Conservation (phyloP, 75 land plant species). For the Cupressus sempervirens region DNA sequence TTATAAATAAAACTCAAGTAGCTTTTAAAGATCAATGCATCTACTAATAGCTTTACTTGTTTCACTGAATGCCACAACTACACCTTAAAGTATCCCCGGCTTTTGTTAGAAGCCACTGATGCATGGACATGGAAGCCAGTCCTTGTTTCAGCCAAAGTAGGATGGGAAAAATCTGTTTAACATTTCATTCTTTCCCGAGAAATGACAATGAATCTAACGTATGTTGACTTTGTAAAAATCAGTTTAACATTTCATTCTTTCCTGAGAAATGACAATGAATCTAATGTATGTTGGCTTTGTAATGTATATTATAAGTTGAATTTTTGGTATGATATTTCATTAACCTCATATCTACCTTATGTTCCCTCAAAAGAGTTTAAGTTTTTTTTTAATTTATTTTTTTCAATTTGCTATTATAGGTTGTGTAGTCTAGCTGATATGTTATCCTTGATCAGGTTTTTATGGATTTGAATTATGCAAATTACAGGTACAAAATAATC, state of each 20-base stretch:
- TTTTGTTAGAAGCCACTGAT: background rate
- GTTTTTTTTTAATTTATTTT: background rate
- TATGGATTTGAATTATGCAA: background rate
- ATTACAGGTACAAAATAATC: slow-evolving; percentile 86
- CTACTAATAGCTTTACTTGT: background rate
- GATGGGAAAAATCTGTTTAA: background rate
- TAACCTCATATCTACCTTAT: background rate
- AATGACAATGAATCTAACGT: background rate
- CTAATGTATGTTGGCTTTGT: background rate
- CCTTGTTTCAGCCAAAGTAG: background rate
- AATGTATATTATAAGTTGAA: background rate
- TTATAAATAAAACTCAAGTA: background rate
- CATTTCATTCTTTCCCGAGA: background rate
- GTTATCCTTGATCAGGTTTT: slow-evolving; percentile 7
- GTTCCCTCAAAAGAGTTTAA: background rate
- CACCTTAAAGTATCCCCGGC: background rate
- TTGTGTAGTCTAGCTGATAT: background rate
- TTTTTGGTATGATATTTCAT: background rate
- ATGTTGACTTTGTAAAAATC: too few relatives aligned
- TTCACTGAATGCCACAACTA: background rate
- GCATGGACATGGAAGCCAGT: background rate
- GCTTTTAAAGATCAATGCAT: background rate
- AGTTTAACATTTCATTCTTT: background rate
- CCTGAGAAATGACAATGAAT: background rate
- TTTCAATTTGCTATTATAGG: slow-evolving; percentile 5